These are phyloP conservation scores for Scheffersomyces segobiensis DNA, from an alignment of 1,139 yeast species.

Conservation along the genomic window DNA sequence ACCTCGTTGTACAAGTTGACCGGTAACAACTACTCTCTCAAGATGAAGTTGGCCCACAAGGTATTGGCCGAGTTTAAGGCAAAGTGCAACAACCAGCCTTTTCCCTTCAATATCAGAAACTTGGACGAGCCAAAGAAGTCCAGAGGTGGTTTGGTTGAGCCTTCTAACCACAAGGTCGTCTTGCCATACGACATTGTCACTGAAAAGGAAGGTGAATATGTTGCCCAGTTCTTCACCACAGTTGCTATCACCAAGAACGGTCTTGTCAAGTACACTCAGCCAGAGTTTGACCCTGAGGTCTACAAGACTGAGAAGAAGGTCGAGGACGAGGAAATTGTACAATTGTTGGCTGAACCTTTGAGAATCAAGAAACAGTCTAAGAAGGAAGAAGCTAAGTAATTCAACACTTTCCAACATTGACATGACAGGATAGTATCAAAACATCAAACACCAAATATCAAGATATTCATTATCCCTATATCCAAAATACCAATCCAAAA, in stretches of 20 bases:
- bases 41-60: constrained; percentile 71
- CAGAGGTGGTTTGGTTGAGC: constrained; percentile 76
- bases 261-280: constrained; percentile 64
- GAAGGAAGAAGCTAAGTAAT: constrained; percentile 4
- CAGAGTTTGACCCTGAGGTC: constrained; percentile 49
- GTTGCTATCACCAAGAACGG: constrained; percentile 77
- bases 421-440: neutral
- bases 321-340: constrained; percentile 51
- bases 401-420: neutral
- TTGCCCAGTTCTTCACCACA: constrained; percentile 78
- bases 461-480: neutral
- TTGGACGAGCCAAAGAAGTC: constrained; percentile 72
- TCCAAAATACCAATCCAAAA: neutral
- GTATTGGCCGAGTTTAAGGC: constrained; percentile 65
- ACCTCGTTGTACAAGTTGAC: constrained; percentile 77
- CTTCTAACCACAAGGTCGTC: constrained; percentile 67
- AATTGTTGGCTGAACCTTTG: constrained; percentile 55
- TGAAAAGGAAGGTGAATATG: constrained; percentile 67
- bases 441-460: neutral
- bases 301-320: constrained; percentile 62
- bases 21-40: constrained; percentile 66
- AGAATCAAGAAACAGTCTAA: constrained; percentile 21
- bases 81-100: constrained; percentile 58
- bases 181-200: constrained; percentile 69
- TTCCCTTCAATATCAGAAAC: constrained; percentile 71